Base-by-base conservation (phyloP, 2,329 filamentous ascomycete genomes). In the Verticillium klebahnii region DNA sequence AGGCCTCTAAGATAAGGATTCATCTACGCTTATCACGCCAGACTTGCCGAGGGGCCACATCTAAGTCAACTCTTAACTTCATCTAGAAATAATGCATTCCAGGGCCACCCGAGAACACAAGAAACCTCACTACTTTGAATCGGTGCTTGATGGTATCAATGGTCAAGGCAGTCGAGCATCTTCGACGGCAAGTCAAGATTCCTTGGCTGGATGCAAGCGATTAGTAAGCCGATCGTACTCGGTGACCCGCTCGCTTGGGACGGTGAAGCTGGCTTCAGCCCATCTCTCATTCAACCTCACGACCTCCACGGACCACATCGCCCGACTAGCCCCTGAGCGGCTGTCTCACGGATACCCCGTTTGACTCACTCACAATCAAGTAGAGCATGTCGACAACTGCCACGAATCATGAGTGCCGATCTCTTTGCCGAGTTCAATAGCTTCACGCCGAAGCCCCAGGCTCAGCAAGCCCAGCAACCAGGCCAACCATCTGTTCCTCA, bases 391-490 rank as follows among this genome's bases (percentile, higher is more conserved):
- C 45, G 45, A 52, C 11, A 14, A 52, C n/a, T 52, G 45, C 19
- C 19, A 23, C 45, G 19, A 52, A 58, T 39, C 64, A 89, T 89
- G 86, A 89, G 86, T 67, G 84, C 85, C 64, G 85, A 89, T 73
- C 81, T 89, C 62, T 86, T 89, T 69, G 86, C 85, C 61, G 84
- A 86, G 66, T 88, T 89, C 67, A 85, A 83, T 69, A 78, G 75
- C 67, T 75, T 79, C 66, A 78, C 82, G 59, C 73, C 71, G 61
- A 72, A 69, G 56, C 67, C 64, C 67, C 62, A 66, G 31, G 31
- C 64, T 15, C 64, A 67, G 12, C 62, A 67, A 37, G 63, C 65
- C 14, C 70, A 73, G 55, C 67, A 70, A 67, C 77, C 45, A 52
- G 45, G 45, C 19, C 45, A 52, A 45, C 39, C n/a, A 8, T 19